These are phyloP conservation scores for Aureobasidium sp. DNA, from an alignment of 2,329 filamentous ascomycete genomes.

Conservation along the genomic window DNA sequence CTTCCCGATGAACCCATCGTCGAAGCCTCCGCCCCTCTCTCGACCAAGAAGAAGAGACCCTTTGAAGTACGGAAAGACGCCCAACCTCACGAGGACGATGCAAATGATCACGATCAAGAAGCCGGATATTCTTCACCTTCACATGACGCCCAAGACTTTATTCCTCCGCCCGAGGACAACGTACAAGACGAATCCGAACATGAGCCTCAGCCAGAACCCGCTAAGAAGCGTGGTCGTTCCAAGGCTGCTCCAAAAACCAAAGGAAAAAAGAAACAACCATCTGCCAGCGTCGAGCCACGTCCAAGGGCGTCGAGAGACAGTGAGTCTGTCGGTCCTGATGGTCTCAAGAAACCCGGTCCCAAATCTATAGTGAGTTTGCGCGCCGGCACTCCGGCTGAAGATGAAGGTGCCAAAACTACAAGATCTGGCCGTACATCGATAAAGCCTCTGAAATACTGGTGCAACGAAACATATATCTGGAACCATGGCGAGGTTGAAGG, in stretches of 20 bases:
- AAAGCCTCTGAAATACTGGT: constrained; percentile 86
- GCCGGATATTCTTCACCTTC: constrained; percentile 10
- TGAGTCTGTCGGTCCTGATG: constrained; percentile 30
- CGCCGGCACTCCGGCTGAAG: constrained; percentile 43
- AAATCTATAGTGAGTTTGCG: constrained; percentile 31
- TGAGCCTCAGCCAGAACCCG: constrained; percentile 11
- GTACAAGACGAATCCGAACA: constrained; percentile 11
- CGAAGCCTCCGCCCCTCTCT: background rate
- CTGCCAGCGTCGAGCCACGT: constrained; percentile 8
- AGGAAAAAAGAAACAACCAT: constrained; percentile 15
- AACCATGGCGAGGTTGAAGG: constrained; percentile 76
- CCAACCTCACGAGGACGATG: background rate
- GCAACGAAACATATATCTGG: constrained; percentile 81
- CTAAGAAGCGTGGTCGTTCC: constrained; percentile 19
- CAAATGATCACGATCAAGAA: constrained; percentile 11
- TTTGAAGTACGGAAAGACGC: constrained; percentile 12
- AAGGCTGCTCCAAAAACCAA: constrained; percentile 6
- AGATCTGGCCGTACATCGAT: constrained; percentile 84
- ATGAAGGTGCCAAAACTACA: constrained; percentile 66
- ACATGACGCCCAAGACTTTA: constrained; percentile 13
- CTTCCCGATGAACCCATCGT: background rate
- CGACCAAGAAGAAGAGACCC: constrained; percentile 19
- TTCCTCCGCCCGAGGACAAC: constrained; percentile 16
- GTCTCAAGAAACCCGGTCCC: constrained; percentile 18
- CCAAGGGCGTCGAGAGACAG: constrained; percentile 11